These are phyloP conservation scores for Rosa multiflora DNA, from an alignment of 306 rosid species.

Conservation along the genomic window DNA sequence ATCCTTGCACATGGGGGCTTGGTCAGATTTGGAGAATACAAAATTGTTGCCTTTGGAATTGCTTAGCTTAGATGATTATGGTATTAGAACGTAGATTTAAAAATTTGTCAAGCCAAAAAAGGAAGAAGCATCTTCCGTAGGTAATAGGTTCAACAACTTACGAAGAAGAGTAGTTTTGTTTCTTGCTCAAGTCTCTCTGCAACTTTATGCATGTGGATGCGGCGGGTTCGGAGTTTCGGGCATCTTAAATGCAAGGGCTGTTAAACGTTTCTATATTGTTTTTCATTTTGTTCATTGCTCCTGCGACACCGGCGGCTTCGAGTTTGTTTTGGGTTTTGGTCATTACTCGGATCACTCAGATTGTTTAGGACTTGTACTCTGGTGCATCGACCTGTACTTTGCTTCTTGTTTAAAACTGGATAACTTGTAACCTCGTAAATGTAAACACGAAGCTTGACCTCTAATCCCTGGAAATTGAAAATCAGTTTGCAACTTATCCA, in stretches of 20 bases:
- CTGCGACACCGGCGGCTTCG: background rate
- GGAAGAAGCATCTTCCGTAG: constrained; percentile 24
- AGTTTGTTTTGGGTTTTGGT: background rate
- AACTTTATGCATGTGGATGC: background rate
- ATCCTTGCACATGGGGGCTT: constrained; percentile 74
- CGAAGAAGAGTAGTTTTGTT: background rate
- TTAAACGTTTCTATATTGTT: background rate
- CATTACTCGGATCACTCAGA: background rate
- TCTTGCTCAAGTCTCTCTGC: background rate
- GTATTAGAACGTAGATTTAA: background rate
- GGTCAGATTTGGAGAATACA: constrained; percentile 59
- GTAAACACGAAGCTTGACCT: background rate
- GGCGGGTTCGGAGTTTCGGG: background rate
- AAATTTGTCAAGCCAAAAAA: background rate
- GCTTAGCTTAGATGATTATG: background rate
- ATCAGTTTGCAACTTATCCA: background rate
- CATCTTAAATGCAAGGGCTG: background rate
- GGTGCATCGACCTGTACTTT: background rate
- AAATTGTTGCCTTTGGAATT: constrained; percentile 35
- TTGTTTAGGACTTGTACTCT: background rate
- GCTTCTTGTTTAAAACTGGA: background rate
- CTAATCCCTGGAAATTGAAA: background rate
- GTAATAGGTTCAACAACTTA: constrained; percentile 7
- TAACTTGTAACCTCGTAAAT: background rate
- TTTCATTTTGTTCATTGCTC: background rate